Evolutionary conservation across 1,284 basidiomycete species (phyloP), one percentile per base, ranked within the genome.

Genomic region (Coniophora puteana): DNA sequence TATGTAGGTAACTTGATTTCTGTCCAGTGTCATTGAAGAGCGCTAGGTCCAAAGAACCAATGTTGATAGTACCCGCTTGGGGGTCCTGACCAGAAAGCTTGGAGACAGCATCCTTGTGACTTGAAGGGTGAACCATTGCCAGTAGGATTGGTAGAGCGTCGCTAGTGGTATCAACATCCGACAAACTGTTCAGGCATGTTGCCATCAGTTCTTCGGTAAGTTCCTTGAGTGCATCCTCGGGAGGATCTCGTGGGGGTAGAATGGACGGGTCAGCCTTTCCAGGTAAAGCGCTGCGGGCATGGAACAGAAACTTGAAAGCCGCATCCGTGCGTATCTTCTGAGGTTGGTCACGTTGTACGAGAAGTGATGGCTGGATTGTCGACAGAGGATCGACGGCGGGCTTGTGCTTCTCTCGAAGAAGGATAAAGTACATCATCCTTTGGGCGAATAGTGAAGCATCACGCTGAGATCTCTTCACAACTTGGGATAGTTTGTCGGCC

Each of bases 291-390:
- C 75, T 70, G 10, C 88, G 81, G 25, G 89, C 68, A 53, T 89
- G 79, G 45, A 84, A 80, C 20, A 90, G 61, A 41, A 89, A 78
- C 47, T 79, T 81, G 66, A 88, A 87, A 4, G 69, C 67, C 2
- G 71, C 62, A 49, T 86, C 78, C 18, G 73, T 75, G 21, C 89
- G 82, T 31, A 89, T 55, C 29, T 68, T 58, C 38, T 80, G 74
- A 3, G 87, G 84, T 10, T 71, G 63, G 3, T 86, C 88, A 38
- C 68, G 72, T 56, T 89, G 88, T 21, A 91, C 75, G 28, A 91
- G 71, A 54, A 81, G 89, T 2, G 87, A 88, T 4, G 87, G 86
- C 38, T 87, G 88, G 32, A 79, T 87, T 31, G 81, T 80, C 17
- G 88, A 89, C 26, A 85, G 68, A 17, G 84, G 83, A 55, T 92